Evolutionary conservation across 2,329 filamentous ascomycete species (phyloP), one percentile per base, ranked within the genome.

Genomic region (Botryotinia globosa): DNA sequence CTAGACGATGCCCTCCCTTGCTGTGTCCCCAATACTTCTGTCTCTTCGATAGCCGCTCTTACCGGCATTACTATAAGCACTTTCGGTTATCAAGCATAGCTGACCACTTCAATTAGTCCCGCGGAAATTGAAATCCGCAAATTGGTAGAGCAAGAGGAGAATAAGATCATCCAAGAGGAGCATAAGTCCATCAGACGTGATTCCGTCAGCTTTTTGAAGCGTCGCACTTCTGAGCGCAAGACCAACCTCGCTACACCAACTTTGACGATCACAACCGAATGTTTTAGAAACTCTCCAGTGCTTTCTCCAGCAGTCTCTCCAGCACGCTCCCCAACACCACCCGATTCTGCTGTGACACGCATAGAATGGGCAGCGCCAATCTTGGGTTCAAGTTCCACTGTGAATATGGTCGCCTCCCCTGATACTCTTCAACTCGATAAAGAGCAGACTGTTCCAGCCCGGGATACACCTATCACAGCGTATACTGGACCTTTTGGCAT

Each of bases 91-190:
- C 45, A 29, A 58, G 34, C 65, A 68, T 25, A 32, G n/a, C 65
- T 68, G 18, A 68, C 65, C 37, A 29, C 18, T 29, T 63, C 18
- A 45, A 51, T 20, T 32, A 70, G 56, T 29, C 67, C 32, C 12
- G 45, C 32, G 20, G 39, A 73, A 48, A 54, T 29, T 32, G 58
- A 44, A 25, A 56, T 29, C 29, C 45, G 65, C 37, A 68, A 68
- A 25, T 44, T 68, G 66, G 51, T 67, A 68, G 56, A 70, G n/a
- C 29, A 72, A 58, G 48, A 61, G n/a, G 63, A 56, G 42, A 67
- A 39, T 51, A 73, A 72, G 56, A 45, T 39, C 8, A 62, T 61
- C 10, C 58, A 61, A 61, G 48, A 61, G 25, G 63, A 56, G 51
- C 61, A 58, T 44, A 73, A 72, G 56, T 39, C 29, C 5, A 63